Base-by-base conservation (phyloP, 352 stramenopile genomes). In the Globisporangium perplexum region DNA sequence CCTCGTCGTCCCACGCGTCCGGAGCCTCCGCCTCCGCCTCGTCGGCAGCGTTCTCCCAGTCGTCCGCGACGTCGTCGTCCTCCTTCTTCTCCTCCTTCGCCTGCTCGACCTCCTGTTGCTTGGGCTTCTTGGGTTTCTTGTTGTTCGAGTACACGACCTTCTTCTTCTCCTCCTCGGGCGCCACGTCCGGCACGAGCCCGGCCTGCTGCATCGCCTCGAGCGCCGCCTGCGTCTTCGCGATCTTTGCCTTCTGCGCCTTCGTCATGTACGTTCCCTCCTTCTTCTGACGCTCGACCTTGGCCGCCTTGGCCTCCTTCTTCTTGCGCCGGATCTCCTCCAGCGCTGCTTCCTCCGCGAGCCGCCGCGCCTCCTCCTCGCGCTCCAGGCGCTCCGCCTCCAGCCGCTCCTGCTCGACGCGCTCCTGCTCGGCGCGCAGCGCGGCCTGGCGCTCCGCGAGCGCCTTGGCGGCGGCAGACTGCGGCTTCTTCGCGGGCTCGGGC, bases 231-330 rank as follows among this genome's bases (percentile, higher is more conserved):
- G 92, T 88, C 51, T 88, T 75, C 46, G 76, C 77, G 0, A 83
- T 87, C 74, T 98, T 97, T 56, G 96, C 77, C 68, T 98, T 98
- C 72, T 99, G 93, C 38, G 90, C 92, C 75, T 99, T 99, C n/a
- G 96, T 99, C 94, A 98, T 98, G 81, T 99, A 99, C 48, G 94
- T 99, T 49, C 96, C 96, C 49, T 98, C 93, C 50, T 88, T 90
- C 72, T 98, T 98, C 72, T 98, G 90, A 23, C 83, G 85, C 52
- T 98, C 94, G 42, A 95, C 77, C 69, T 96, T 96, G 57, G 83
- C 81, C 7, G 75, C 73, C 47, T 88, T 89, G 35, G 81, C 81
- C 54, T 93, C 81, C 52, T 92, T 86, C 66, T 93, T 93, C 66
- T 90, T 92, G 58, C 65, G 78, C 33, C 72, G 70, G 28, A 75